Evolutionary conservation across 805 yeast species (phyloP), one percentile per base, ranked within the genome.

Genomic region (Yamadazyma nakazawae): DNA sequence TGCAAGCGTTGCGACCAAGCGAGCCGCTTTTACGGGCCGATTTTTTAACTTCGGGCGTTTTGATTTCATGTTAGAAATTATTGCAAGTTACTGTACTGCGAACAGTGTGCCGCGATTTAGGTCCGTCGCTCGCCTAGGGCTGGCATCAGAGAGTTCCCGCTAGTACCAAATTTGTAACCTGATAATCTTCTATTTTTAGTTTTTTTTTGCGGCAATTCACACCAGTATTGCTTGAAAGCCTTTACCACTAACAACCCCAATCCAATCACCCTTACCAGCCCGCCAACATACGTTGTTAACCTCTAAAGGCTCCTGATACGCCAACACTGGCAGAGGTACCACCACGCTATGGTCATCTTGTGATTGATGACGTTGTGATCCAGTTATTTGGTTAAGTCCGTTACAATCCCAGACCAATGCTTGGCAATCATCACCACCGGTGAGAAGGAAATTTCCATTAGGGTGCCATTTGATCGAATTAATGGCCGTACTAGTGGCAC

Each of bases 381-480:
- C 35, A 9, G 39, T 40, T 4, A 48, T 30, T 36, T 51, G 58
- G 24, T 41, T 44, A 10, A 70, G 41, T 42, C 59, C 58, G 48
- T 64, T 70, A 45, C 84, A 64, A 59, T 86, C 90, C 84, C 90
- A 84, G 14, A 81, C 70, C 25, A 85, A 63, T 1, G 84, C 84
- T 61, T 85, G 90, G 61, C 94, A 80, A 63, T 82, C 86, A 67
- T 84, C 84, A 55, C 85, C 75, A 55, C 96, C 83, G 0, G 83
- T 76, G 13, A 82, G 55, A 16, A 92, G 63, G 25, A 76, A 62
- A 50, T 85, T 82, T 28, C 81, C 75, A 0, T 76, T 62, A 0
- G 98, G 97, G 56, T 91, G 92, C 97, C 97, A 92, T 43, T 75
- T 66, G 14, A 91, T 77, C 52, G 82, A 74, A 60, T 92, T 92